Conservation (phyloP, 352 stramenopile genomes). For the Globisporangium polare region DNA sequence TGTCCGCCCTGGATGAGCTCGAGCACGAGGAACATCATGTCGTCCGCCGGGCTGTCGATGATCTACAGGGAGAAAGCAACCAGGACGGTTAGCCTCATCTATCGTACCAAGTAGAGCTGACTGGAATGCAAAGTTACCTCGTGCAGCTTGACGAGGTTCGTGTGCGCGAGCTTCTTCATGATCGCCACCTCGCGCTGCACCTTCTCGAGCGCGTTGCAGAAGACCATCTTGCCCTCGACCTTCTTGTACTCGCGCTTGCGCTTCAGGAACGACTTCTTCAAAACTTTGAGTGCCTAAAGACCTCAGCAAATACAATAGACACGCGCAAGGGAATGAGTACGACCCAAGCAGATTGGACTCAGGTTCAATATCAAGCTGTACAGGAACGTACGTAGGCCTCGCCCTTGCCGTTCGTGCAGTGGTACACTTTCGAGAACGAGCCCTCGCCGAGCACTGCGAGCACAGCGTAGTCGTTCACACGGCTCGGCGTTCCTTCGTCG, state of each 20-base stretch:
- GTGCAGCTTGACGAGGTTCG: constrained; percentile 64
- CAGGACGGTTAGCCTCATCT: too few species aligned
- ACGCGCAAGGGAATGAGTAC: not conserved
- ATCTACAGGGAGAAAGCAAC: constrained; percentile 32
- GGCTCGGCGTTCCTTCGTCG: constrained; percentile 49
- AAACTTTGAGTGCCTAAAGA: constrained; percentile 64
- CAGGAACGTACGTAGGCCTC: constrained; percentile 44
- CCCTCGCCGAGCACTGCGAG: constrained; percentile 61
- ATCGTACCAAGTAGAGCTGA: too few species aligned
- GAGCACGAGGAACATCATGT: constrained; percentile 80
- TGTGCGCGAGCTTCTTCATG: constrained; percentile 79
- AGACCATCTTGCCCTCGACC: constrained; percentile 68
- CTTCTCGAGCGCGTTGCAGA: constrained; percentile 79
- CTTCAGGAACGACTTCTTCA: constrained; percentile 87
- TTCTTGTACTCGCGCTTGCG: constrained; percentile 81
- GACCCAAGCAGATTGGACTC: not conserved
- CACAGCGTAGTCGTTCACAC: constrained; percentile 76
- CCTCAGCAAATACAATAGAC: too few species aligned
- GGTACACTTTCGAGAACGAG: constrained; percentile 77
- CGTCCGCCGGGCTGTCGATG: constrained; percentile 72
- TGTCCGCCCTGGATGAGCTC: constrained; percentile 80
- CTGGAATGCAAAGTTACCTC: too few species aligned
- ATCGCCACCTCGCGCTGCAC: constrained; percentile 79
- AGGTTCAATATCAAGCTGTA: not conserved
- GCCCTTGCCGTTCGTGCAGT: constrained; percentile 43